Conservation (phyloP, 2,329 filamentous ascomycete species). For the Monosporascus sp. region DNA sequence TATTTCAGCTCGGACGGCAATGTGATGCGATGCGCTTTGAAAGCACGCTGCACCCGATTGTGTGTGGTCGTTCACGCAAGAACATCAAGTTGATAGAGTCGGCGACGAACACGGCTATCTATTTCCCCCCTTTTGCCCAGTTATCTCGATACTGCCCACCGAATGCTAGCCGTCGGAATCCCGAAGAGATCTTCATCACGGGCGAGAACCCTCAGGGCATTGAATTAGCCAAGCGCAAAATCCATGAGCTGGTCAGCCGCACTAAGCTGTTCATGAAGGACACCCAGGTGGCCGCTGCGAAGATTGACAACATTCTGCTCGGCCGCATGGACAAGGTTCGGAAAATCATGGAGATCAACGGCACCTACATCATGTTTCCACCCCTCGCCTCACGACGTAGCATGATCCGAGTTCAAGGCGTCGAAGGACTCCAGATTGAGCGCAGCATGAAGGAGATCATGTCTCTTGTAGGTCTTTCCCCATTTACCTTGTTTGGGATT, state of each 20-base stretch:
- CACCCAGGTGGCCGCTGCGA: slow-evolving; percentile 80
- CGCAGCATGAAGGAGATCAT: slow-evolving; percentile 93
- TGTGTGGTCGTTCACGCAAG: slow-evolving; percentile 89
- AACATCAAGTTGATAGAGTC: slow-evolving; percentile 98
- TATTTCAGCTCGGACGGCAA: slow-evolving; percentile 22
- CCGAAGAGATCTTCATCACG: slow-evolving; percentile 91
- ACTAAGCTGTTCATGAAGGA: slow-evolving; percentile 89
- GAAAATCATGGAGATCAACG: slow-evolving; percentile 95
- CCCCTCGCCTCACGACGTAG: slow-evolving; percentile 79
- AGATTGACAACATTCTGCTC: slow-evolving; percentile 90
- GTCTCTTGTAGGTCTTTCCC: slow-evolving; percentile 62
- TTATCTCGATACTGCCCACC: slow-evolving; percentile 86
- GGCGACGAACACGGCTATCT: slow-evolving; percentile 91
- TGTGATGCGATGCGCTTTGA: slow-evolving; percentile 26
- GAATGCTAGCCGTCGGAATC: slow-evolving; percentile 73
- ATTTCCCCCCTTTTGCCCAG: slow-evolving; percentile 91
- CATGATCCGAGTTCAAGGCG: slow-evolving; percentile 83
- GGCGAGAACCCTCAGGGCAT: slow-evolving; percentile 83
- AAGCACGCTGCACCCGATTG: slow-evolving; percentile 71
- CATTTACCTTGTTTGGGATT: background rate
- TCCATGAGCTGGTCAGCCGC: slow-evolving; percentile 76
- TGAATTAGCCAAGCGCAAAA: slow-evolving; percentile 80
- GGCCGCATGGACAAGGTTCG: slow-evolving; percentile 92
- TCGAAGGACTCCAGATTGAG: slow-evolving; percentile 89
- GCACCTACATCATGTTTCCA: slow-evolving; percentile 90